Evolutionary conservation across 768 basidiomycete species (phyloP), one percentile per base, ranked within the genome.

Genomic region (Pholiota molesta): DNA sequence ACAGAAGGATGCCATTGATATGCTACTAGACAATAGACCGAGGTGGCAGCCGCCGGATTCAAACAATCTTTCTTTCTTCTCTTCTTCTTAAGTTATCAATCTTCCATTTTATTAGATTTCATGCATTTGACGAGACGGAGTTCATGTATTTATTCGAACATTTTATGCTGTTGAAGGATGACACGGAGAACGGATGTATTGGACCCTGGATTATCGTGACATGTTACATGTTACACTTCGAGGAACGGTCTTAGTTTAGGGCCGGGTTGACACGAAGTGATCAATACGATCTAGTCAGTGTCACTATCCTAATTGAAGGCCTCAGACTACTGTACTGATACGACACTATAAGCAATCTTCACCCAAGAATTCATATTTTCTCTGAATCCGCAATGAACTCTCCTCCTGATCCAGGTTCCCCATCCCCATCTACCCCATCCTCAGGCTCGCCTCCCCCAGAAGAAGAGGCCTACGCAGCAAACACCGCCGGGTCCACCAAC

Each of bases 401-500:
- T 37, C 79, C 79, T 40, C 73, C 74, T 62, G 80, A 81, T 21
- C 74, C 76, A 59, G 75, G 72, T 29, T 78, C 78, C 14, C 74
- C 74, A n/a, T 74, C 77, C 2, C 71, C 71, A 21, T 77, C 79
- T 40, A 78, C 79, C n/a, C 75, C 79, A 11, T 79, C 78, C 17
- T 75, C 79, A 17, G 79, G 74, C 33, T 78, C 79, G 0, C 79
- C 79, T 44, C 78, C 80, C 0, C 77, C 78, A 2, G 81, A 82
- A 2, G 81, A 82, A 57, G 81, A 81, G 56, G 49, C 63, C 35
- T 65, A 68, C 51, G 67, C 67, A 49, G 67, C 67, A 49, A 28
- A 70, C 37, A 40, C 63, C 44, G 55, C 64, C 21, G 52, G 33
- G 58, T 29, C 23, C 16, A 31, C 63, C 37, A 55, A 44, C 42